These are phyloP conservation scores for Mangifera indica DNA, from an alignment of 345 rosid genomes.

Conservation along the genomic window DNA sequence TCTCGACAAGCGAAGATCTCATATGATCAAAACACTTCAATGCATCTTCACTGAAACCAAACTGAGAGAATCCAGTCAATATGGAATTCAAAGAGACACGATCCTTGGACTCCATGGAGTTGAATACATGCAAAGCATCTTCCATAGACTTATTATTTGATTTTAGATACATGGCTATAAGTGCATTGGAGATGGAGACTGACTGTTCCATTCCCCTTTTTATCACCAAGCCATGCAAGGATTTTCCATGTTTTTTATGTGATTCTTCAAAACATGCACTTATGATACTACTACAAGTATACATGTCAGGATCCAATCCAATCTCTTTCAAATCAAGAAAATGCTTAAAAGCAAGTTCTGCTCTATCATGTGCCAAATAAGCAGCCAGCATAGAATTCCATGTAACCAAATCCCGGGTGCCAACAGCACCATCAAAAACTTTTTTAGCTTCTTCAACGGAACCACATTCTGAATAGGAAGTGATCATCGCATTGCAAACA, in stretches of 20 bases:
- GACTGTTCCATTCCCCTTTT: slow-evolving; percentile 61
- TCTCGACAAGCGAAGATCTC: slow-evolving; percentile 45
- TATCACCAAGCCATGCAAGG: slow-evolving; percentile 57
- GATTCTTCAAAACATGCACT: slow-evolving; percentile 52
- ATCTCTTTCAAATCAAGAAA: slow-evolving; percentile 49
- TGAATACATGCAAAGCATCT: slow-evolving; percentile 49
- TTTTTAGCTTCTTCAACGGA: slow-evolving; percentile 49
- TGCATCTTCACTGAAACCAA: slow-evolving; percentile 53
- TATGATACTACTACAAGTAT: slow-evolving; percentile 64
- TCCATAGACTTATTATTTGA: slow-evolving; percentile 44
- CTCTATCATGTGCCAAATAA: slow-evolving; percentile 47
- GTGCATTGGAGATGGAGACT: slow-evolving; percentile 56
- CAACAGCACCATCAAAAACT: slow-evolving; percentile 50
- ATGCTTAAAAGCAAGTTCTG: slow-evolving; percentile 46
- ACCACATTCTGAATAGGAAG: slow-evolving; percentile 65
- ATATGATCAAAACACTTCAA: slow-evolving; percentile 48
- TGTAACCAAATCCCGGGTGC: slow-evolving; percentile 50
- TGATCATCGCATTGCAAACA: slow-evolving; percentile 59
- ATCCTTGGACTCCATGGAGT: slow-evolving; percentile 54
- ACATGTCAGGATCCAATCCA: slow-evolving; percentile 53
- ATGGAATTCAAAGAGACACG: slow-evolving; percentile 76
- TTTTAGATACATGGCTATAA: slow-evolving; percentile 64
- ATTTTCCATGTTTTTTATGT: slow-evolving; percentile 38
- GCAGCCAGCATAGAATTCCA: slow-evolving; percentile 80
- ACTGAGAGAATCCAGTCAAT: slow-evolving; percentile 63